A percentile compares a stretch with the other conserved stretches of the same genome.
Evolutionary conservation across 192 early-diverging fungal genomes (phyloP).

Genomic region (Jimgerdemannia flammicorona): DNA sequence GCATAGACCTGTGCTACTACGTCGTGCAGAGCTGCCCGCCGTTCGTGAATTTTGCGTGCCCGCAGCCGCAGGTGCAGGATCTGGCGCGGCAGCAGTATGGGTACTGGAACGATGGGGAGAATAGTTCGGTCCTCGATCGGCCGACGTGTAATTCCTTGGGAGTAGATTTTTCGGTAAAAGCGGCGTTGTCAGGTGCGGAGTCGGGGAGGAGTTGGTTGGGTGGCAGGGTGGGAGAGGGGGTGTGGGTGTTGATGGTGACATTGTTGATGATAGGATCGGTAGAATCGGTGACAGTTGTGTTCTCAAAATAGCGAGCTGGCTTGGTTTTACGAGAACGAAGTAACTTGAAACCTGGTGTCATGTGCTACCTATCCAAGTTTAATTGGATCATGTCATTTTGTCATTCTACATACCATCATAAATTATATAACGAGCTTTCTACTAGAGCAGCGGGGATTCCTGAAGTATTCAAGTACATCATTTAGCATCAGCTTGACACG

Average conservation of each 20-base stretch:
- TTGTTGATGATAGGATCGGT: background rate
- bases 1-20: constrained; percentile 54
- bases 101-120: background rate
- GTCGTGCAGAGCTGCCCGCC: constrained; percentile 55
- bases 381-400: no score
- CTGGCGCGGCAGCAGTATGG: background rate
- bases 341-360: background rate
- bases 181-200: background rate
- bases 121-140: background rate
- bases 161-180: background rate
- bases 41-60: constrained; percentile 49
- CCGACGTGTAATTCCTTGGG: background rate
- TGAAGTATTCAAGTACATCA: no score
- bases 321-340: background rate
- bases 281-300: background rate
- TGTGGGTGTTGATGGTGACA: background rate
- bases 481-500: no score
- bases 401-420: no score
- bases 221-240: no score
- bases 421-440: no score
- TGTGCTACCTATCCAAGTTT: no score
- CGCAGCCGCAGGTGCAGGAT: constrained; percentile 3
- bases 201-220: background rate
- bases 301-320: no score
- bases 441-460: no score